Evolutionary conservation across 495 filamentous ascomycete species (phyloP).

Genomic region (Talaromyces borbonicus): DNA sequence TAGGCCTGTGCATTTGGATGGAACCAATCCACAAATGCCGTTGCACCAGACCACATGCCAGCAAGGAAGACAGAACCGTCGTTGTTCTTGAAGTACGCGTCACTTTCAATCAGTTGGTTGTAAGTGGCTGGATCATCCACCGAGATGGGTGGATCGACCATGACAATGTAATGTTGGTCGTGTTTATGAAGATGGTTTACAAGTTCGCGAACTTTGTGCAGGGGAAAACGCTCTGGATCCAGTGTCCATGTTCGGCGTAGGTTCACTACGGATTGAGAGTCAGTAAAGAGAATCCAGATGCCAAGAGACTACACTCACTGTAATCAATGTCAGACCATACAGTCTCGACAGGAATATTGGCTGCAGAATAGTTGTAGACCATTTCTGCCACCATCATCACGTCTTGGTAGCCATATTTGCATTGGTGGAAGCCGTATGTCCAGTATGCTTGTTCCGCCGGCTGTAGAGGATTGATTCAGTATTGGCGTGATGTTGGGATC

Average conservation of each 20-base stretch:
- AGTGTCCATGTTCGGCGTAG: slow-evolving; percentile 16
- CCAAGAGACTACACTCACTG: slow-evolving; percentile 4
- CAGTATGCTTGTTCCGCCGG: slow-evolving; percentile 47
- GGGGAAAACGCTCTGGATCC: slow-evolving; percentile 14
- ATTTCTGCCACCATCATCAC: slow-evolving; percentile 38
- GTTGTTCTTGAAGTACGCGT: slow-evolving; percentile 12
- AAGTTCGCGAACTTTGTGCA: slow-evolving; percentile 10
- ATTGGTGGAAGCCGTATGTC: slow-evolving; percentile 47
- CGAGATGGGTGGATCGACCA: slow-evolving; percentile 17
- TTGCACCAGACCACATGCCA: slow-evolving; percentile 18
- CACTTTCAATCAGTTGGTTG: slow-evolving; percentile 9
- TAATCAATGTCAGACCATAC: slow-evolving; percentile 44
- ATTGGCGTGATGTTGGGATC: not conserved
- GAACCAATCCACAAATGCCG: slow-evolving; percentile 19
- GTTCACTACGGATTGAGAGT: slow-evolving; percentile 9
- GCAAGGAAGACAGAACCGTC: slow-evolving; percentile 14
- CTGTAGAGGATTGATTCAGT: slow-evolving; percentile 13
- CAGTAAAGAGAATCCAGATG: not conserved
- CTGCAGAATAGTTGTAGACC: slow-evolving; percentile 35
- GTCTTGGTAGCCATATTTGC: slow-evolving; percentile 46
- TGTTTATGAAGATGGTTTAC: slow-evolving; percentile 13
- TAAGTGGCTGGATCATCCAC: slow-evolving; percentile 8
- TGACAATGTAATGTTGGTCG: slow-evolving; percentile 16
- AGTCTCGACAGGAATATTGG: slow-evolving; percentile 45
- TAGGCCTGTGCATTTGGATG: slow-evolving; percentile 13